Evolutionary conservation across 306 rosid species (phyloP).

Genomic region (Dalbergia oliveri): DNA sequence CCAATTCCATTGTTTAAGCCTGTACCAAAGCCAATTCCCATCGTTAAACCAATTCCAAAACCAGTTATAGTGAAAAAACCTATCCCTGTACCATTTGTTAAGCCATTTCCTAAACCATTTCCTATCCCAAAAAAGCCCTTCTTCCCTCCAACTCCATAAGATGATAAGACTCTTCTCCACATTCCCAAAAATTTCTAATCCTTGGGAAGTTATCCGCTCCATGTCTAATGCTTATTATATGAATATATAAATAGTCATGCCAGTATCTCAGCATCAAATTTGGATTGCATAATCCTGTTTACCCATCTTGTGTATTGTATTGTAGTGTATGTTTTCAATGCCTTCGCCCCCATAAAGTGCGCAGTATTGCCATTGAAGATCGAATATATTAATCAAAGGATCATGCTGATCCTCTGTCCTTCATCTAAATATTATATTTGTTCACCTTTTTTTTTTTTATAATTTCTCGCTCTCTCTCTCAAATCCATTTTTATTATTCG

Average conservation of each 20-base stretch:
- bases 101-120: slow-evolving; percentile 26
- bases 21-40: slow-evolving; percentile 15
- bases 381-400: background rate
- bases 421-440: too few relatives aligned
- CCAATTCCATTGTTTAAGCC: slow-evolving; percentile 12
- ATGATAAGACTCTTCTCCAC: background rate
- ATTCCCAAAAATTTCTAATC: background rate
- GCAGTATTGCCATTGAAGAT: background rate
- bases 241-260: background rate
- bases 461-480: too few relatives aligned
- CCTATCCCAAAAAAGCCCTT: slow-evolving; percentile 19
- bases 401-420: too few relatives aligned
- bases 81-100: background rate
- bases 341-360: slow-evolving; percentile 10
- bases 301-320: slow-evolving; percentile 6
- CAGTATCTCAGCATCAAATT: background rate
- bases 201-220: too few relatives aligned
- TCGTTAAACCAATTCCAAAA: background rate
- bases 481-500: too few relatives aligned
- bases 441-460: too few relatives aligned
- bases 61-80: slow-evolving; percentile 7
- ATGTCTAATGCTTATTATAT: background rate
- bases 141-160: slow-evolving; percentile 15
- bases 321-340: background rate
- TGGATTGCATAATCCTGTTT: background rate